Conservation (phyloP, 148 eudicot species). For the Polygonum aviculare region DNA sequence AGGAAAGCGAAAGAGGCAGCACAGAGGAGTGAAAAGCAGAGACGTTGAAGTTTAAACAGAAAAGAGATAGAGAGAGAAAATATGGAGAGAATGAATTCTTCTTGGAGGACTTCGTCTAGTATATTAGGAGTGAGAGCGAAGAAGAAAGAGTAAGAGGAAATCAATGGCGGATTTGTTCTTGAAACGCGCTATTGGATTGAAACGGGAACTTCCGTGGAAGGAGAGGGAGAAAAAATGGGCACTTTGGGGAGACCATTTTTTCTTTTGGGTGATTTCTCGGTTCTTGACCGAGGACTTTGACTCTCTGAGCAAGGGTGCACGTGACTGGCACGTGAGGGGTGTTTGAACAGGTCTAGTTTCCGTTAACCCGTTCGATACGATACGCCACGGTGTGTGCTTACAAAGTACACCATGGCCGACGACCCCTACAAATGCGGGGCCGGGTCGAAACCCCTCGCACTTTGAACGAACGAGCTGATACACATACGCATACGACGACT, state of each 20-base stretch:
- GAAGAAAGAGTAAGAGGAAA: neutral
- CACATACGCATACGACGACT: too few species aligned
- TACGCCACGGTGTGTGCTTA: neutral
- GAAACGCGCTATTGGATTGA: neutral
- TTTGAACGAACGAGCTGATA: too few species aligned
- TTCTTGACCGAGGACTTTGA: slow-evolving; percentile 4
- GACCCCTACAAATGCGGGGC: too few species aligned
- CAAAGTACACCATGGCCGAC: too few species aligned
- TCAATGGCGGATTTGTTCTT: slow-evolving; percentile 8
- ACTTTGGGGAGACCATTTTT: neutral
- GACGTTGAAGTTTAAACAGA: neutral
- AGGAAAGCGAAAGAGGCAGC: neutral
- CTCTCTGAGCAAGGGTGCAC: neutral
- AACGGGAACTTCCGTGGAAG: slow-evolving; percentile 7
- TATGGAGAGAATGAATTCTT: neutral
- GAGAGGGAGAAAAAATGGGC: neutral
- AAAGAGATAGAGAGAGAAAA: neutral
- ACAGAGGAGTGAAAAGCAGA: slow-evolving; percentile 2
- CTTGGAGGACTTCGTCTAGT: neutral
- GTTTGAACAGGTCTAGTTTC: neutral
- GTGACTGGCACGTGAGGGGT: neutral
- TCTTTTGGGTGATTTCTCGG: neutral
- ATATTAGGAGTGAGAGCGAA: neutral
- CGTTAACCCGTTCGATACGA: neutral
- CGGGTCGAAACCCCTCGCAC: too few species aligned